Evolutionary conservation across 1,284 basidiomycete species (phyloP), one percentile per base, ranked within the genome.

Genomic region (Athelia sp.): DNA sequence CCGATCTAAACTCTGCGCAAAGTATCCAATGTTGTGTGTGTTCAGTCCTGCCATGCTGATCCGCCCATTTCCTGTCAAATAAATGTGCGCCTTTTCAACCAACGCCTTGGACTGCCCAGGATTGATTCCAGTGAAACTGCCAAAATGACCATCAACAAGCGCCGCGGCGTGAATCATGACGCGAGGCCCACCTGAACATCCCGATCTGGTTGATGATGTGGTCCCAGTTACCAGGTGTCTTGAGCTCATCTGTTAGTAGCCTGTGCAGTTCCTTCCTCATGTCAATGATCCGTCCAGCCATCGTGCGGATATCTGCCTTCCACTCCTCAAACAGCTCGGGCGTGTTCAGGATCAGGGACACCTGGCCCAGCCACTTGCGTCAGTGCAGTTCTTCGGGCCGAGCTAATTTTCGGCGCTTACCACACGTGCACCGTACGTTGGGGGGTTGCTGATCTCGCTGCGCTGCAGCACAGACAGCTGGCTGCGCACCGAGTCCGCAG

Each of bases 361-460:
- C 79, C 89, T 92, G 56, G 31, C 26, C 26, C 26, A n/a, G n/a
- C n/a, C n/a, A n/a, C n/a, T n/a, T n/a, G n/a, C 43, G 21, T 38
- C 24, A 46, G 32, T 29, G 4, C 36, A 38, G 24, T 31, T 19
- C 23, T 38, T 2, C 19, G 2, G 4, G 48, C 11, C 23, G n/a
- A 43, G 23, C 22, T 26, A n/a, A 14, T 4, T 18, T 19, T 13
- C 26, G 13, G 26, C 26, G 71, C 78, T 64, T 55, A 91, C 95
- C 68, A 99, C 66, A 49, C 93, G 79, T 18, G 94, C 95, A 45
- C 94, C 94, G 62, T 92, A 86, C 17, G 88, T 81, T 2, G 94
- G 93, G 43, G 93, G 93, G 65, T 94, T 96, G 57, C 90, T 93
- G 63, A 97, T 96, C 71, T 97, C 94, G 59, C 88, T 88, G 51